These are phyloP conservation scores for Rhizopogon vulgaris DNA, from an alignment of 768 basidiomycete genomes.

Conservation along the genomic window DNA sequence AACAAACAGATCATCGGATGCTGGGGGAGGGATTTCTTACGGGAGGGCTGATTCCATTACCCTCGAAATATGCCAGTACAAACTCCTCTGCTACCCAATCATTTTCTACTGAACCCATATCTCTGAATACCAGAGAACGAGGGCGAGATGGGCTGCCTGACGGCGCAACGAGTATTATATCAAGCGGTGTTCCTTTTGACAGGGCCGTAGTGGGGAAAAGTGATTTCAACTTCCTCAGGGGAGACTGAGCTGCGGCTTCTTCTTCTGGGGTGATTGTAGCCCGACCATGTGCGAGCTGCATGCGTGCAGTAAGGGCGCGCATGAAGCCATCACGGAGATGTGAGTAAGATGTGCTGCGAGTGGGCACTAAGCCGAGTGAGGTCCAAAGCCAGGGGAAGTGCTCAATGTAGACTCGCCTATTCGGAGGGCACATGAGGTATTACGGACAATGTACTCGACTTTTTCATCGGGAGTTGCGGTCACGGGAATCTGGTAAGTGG, in stretches of 20 bases:
- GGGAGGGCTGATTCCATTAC: conserved; percentile 61
- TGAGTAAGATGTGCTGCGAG: conserved; percentile 66
- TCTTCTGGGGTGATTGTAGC: conserved; percentile 54
- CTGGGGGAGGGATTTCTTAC: conserved; percentile 34
- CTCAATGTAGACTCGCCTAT: conserved; percentile 45
- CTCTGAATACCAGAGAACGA: conserved; percentile 58
- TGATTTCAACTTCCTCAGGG: conserved; percentile 67
- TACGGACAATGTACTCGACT: conserved; percentile 58
- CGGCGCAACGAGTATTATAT: conserved; percentile 62
- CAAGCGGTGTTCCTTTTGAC: conserved; percentile 60
- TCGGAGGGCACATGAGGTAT: conserved; percentile 65
- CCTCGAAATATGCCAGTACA: conserved; percentile 70
- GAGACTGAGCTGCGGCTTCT: conserved; percentile 49
- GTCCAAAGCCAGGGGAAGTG: neutral
- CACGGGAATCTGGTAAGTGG: conserved; percentile 40
- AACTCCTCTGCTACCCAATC: conserved; percentile 75
- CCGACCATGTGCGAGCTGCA: conserved; percentile 44
- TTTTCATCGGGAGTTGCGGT: conserved; percentile 63
- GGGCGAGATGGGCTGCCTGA: conserved; percentile 34
- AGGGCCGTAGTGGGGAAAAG: conserved; percentile 69
- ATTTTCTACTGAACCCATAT: conserved; percentile 65
- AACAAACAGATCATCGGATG: neutral
- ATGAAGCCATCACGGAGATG: conserved; percentile 83
- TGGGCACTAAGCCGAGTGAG: conserved; percentile 52
- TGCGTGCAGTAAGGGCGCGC: conserved; percentile 60